These are phyloP conservation scores for Leccinum fuscescens DNA, from an alignment of 1,284 basidiomycete species.

Conservation along the genomic window DNA sequence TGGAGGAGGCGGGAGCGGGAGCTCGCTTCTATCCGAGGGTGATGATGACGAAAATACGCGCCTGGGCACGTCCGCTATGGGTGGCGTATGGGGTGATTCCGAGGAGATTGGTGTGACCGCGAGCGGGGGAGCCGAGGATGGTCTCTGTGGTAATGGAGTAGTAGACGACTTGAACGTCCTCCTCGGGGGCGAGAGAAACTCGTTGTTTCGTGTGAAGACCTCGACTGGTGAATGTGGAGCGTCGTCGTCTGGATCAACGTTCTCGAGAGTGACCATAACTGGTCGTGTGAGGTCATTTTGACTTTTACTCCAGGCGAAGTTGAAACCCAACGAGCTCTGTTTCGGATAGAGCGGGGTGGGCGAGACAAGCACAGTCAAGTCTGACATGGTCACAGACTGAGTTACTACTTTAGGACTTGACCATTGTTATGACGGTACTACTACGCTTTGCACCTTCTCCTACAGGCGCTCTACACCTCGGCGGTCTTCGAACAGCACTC, in stretches of 20 bases:
- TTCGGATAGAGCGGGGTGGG: slow-evolving; percentile 29
- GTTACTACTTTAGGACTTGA: background rate
- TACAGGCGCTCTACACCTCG: slow-evolving; percentile 91
- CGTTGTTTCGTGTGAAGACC: slow-evolving; percentile 19
- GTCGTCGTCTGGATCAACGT: slow-evolving; percentile 35
- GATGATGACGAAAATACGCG: slow-evolving; percentile 30
- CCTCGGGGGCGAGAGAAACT: slow-evolving; percentile 48
- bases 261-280: slow-evolving; percentile 53
- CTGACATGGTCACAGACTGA: slow-evolving; percentile 24
- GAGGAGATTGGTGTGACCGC: slow-evolving; percentile 1
- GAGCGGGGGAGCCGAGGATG: slow-evolving; percentile 31
- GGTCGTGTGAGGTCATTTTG: slow-evolving; percentile 30
- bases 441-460: slow-evolving; percentile 97
- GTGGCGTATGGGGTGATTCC: slow-evolving; percentile 2
- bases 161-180: slow-evolving; percentile 38
- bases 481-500: slow-evolving; percentile 92
- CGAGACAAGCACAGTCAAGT: slow-evolving; percentile 35
- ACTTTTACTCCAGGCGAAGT: slow-evolving; percentile 28
- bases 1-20: slow-evolving; percentile 57
- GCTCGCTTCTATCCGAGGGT: slow-evolving; percentile 38
- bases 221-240: slow-evolving; percentile 30
- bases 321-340: slow-evolving; percentile 29
- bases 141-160: slow-evolving; percentile 19
- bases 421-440: slow-evolving; percentile 33
- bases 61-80: slow-evolving; percentile 22